phyloP scores from a whole-genome alignment of 2,329 filamentous ascomycete species.

The Arthrobotrys iridis region DNA sequence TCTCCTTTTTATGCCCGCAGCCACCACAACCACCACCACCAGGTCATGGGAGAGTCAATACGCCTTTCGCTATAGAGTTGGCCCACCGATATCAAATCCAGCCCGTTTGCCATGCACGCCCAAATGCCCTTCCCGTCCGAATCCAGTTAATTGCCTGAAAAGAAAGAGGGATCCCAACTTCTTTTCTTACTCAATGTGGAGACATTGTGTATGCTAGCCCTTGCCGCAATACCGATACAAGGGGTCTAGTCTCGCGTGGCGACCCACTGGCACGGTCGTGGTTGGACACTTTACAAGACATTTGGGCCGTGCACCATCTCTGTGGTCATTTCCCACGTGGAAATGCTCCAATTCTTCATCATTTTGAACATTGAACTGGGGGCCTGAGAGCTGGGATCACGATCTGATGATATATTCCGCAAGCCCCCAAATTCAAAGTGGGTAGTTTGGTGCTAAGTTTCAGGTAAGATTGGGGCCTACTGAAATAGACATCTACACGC shows the following conservation, averaged over 20 bases:
- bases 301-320: slow-evolving; percentile 12
- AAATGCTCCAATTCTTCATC: not conserved
- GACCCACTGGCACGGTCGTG: slow-evolving; percentile 7
- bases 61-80: not conserved
- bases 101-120: not conserved
- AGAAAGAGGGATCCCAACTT: not conserved
- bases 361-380: slow-evolving; percentile 10
- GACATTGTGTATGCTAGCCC: slow-evolving; percentile 13
- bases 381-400: not conserved
- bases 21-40: no score
- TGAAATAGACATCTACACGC: slow-evolving; percentile 11
- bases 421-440: not conserved
- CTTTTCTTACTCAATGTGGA: not conserved
- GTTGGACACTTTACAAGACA: slow-evolving; percentile 6
- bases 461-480: slow-evolving; percentile 9
- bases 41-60: slow-evolving; percentile 17
- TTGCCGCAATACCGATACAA: slow-evolving; percentile 25
- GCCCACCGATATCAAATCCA: not conserved
- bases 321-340: slow-evolving; percentile 22
- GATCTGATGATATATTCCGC: slow-evolving; percentile 13
- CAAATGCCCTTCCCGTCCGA: not conserved
- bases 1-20: slow-evolving; percentile 12
- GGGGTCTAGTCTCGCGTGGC: slow-evolving; percentile 21
- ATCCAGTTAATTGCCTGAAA: slow-evolving; percentile 5
- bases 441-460: not conserved